Conservation (phyloP, 306 rosid genomes). For the Cicer chorassanicum region DNA sequence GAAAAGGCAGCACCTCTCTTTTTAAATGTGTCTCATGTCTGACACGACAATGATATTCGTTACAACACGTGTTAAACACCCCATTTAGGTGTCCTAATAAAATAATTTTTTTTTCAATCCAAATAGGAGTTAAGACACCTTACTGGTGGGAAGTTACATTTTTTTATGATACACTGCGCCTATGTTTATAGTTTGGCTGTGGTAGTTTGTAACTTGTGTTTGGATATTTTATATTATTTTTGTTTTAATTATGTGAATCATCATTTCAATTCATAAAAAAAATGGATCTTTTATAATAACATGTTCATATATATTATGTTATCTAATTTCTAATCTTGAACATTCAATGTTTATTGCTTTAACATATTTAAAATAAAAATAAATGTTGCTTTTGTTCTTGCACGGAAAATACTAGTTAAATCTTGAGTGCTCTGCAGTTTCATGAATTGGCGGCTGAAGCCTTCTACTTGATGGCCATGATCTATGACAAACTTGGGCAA, state of each 20-base stretch:
- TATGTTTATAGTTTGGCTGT: not conserved
- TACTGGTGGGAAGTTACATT: not conserved
- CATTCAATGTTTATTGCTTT: slow-evolving; percentile 7
- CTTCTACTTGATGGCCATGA: slow-evolving; percentile 86
- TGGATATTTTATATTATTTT: not conserved
- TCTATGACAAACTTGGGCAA: slow-evolving; percentile 75
- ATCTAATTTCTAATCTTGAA: not conserved
- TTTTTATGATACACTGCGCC: not conserved
- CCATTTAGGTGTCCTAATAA: not conserved
- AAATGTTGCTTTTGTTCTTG: not conserved
- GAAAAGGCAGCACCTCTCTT: not conserved
- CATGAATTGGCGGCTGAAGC: slow-evolving; percentile 96
- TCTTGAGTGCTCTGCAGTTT: slow-evolving; percentile 58
- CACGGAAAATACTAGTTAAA: not conserved
- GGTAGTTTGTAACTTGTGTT: not conserved
- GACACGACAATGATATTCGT: not conserved
- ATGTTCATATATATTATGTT: not conserved
- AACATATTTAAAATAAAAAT: too few species aligned
- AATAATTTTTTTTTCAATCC: not conserved
- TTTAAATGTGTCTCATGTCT: not conserved
- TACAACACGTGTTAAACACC: not conserved
- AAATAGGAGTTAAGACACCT: not conserved
- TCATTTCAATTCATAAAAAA: not conserved
- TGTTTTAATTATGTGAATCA: not conserved
- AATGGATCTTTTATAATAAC: not conserved